Conservation (phyloP, 441 rosid species). For the Syzygium syzygioides region DNA sequence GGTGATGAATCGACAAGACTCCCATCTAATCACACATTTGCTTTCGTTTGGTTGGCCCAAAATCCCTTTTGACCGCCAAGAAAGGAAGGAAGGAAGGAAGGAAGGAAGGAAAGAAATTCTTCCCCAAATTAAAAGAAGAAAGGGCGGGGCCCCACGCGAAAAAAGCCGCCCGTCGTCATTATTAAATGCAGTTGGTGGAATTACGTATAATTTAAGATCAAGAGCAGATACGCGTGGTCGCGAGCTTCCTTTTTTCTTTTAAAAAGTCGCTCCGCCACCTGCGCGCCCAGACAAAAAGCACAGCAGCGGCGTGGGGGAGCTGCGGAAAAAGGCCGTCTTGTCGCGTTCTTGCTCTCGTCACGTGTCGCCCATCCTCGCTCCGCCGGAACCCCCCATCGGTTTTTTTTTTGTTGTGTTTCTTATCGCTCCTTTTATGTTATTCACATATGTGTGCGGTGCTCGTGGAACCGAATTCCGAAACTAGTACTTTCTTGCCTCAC, state of each 20-base stretch:
- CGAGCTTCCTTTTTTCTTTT: neutral
- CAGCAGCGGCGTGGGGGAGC: neutral
- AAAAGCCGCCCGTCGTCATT: neutral
- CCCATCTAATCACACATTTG: neutral
- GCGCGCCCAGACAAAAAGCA: neutral
- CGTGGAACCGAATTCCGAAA: too few species aligned
- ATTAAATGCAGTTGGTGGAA: neutral
- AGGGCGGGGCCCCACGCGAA: neutral
- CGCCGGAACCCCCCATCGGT: neutral
- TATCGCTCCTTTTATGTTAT: too few species aligned
- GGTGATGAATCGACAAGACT: neutral
- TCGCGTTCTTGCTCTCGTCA: neutral
- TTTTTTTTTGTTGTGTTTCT: too few species aligned
- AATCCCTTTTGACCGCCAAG: neutral
- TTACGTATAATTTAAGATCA: neutral
- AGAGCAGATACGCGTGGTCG: neutral
- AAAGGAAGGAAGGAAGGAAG: neutral
- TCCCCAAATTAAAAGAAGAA: neutral
- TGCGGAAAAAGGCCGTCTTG: neutral
- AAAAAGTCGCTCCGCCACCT: neutral
- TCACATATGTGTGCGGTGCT: fast-evolving
- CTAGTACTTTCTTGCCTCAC: too few species aligned
- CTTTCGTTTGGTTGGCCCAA: neutral
- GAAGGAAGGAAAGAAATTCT: neutral
- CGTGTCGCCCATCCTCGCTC: neutral